Conservation (phyloP, 257 asterid species). For the Echium plantagineum region DNA sequence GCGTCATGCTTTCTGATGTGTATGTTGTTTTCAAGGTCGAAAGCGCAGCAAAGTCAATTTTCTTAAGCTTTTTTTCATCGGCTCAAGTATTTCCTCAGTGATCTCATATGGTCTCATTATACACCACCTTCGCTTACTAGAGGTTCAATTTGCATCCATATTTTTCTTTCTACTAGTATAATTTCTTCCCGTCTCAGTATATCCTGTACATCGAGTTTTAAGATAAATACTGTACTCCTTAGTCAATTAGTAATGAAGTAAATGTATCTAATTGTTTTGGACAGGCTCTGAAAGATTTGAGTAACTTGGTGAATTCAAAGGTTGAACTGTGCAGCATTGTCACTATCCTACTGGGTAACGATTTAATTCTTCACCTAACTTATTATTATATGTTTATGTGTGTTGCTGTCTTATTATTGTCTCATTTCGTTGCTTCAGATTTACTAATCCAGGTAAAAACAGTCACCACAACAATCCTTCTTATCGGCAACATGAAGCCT, state of each 20-base stretch:
- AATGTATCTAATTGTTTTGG: no score
- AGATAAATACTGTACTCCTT: no score
- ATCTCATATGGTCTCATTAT: conserved; percentile 31
- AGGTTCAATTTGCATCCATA: conserved; percentile 14
- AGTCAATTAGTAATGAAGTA: no score
- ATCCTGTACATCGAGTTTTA: no score
- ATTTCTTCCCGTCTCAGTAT: no score
- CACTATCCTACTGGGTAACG: conserved; percentile 17
- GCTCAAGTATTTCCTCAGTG: conserved; percentile 46
- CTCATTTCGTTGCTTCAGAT: conserved; percentile 17
- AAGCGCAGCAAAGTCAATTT: conserved; percentile 49
- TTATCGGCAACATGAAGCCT: conserved; percentile 72
- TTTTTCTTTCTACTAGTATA: no score
- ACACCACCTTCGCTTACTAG: conserved; percentile 24
- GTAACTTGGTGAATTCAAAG: background rate
- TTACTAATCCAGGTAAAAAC: conserved; percentile 30
- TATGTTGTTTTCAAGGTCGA: conserved; percentile 20
- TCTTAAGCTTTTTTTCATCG: conserved; percentile 52
- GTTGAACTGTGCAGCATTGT: conserved; percentile 4
- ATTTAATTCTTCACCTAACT: no score
- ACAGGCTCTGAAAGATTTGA: conserved; percentile 11
- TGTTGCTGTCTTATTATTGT: no score
- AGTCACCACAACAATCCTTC: conserved; percentile 32
- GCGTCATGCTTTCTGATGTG: no score
- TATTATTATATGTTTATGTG: no score